Conservation (phyloP, 108 stramenopile species). For the Chaetoceros muelleri region DNA sequence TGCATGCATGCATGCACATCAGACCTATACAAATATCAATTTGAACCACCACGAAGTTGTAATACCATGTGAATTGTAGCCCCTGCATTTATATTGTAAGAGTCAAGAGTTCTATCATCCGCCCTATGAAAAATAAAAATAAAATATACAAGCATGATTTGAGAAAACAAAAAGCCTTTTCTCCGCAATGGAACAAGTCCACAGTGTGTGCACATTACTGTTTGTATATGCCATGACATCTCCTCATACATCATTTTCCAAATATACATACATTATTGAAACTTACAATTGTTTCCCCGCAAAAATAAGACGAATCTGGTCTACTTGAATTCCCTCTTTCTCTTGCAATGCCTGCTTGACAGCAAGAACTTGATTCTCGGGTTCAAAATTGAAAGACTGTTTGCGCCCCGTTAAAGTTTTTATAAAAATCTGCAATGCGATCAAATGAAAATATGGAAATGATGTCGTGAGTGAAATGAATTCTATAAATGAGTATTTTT, state of each 20-base stretch:
- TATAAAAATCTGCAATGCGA: conserved; percentile 96
- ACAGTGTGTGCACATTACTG: neutral
- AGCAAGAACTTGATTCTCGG: conserved; percentile 83
- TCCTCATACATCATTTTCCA: neutral
- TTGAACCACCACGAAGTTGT: conserved; percentile 89
- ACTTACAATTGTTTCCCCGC: conserved; percentile 89
- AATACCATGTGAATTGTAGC: conserved; percentile 99
- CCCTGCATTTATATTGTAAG: conserved; percentile 93
- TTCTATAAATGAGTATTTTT: too few relatives aligned
- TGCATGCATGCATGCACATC: too few relatives aligned
- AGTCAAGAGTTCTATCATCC: conserved; percentile 89
- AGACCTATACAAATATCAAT: conserved; percentile 1
- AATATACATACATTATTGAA: neutral
- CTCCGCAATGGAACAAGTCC: neutral
- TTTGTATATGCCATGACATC: neutral
- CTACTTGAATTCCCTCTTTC: conserved; percentile 97
- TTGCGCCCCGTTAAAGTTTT: conserved; percentile 94
- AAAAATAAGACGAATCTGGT: conserved; percentile 98
- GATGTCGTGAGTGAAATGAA: too few relatives aligned
- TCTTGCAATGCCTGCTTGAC: conserved; percentile 98
- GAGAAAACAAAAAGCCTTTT: neutral
- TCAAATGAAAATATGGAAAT: too few relatives aligned
- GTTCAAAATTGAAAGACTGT: conserved; percentile 95
- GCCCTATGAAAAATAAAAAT: conserved; percentile 11
- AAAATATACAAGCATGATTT: conserved; percentile 1